Base-by-base conservation (phyloP, 2,329 filamentous ascomycete genomes). In the Camptophora hylomeconis region DNA sequence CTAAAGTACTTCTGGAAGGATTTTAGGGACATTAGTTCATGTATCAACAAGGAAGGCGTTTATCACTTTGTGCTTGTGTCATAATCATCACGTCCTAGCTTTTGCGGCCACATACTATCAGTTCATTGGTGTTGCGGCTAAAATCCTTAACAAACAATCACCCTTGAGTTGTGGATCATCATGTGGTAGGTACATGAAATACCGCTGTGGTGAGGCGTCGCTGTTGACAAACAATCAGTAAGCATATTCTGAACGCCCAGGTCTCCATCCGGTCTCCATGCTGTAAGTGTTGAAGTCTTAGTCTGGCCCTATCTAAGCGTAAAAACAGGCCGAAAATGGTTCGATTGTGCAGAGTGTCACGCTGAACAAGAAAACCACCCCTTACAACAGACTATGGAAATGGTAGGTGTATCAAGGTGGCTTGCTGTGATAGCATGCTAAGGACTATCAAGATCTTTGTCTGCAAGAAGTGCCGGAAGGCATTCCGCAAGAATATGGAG, bases 401-500 rank as follows among this genome's bases (percentile, higher is more conserved):
- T 98, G 83, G 67, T 69, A 47, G 32, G 41, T 13, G 20, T 11
- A 27, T 24, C 31, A 20, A 7, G 9, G 18, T 14, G 6, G n/a
- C 19, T 18, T 11, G n/a, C 5, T 5, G 16, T 16, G 12, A 19
- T 22, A 9, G 9, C 9, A 11, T 20, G 25, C 32, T 28, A 15
- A 27, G 18, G 23, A 32, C 14, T 8, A 15, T 10, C 4, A 26
- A 59, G 54, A 71, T 65, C 20, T 95, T 98, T 50, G 83, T 82
- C 29, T 98, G 89, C 71, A 98, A 98, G 49, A 98, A 98, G 63
- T 98, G 89, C 74, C 86, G 80, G 45, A 98, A 98, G 60, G 86
- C 78, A 57, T 98, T 98, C 65, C 79, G 89, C 44, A 98, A 95
- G 54, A 82, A 98, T 48, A 79, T 79, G 24, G 63, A 72, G 41